phyloP scores from a whole-genome alignment of 495 filamentous ascomycete genomes.

The Xylaria nigripes region DNA sequence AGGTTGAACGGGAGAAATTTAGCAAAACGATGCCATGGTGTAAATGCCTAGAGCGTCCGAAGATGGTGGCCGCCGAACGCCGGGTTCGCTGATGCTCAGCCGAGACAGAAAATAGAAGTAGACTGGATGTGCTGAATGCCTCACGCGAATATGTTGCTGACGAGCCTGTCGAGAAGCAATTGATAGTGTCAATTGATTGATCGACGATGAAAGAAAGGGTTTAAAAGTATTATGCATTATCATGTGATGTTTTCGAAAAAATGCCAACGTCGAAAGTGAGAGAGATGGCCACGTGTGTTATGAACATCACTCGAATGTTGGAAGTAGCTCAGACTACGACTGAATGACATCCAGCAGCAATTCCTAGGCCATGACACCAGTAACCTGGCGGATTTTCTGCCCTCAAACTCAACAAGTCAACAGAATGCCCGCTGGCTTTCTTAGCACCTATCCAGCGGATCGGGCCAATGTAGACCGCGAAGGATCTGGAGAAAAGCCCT shows the following conservation, averaged over 20 bases:
- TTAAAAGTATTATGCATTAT: slow-evolving; percentile 29
- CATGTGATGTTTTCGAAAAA: slow-evolving; percentile 5
- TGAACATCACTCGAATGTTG: not conserved
- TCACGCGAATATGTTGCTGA: slow-evolving; percentile 9
- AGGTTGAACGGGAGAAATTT: not conserved
- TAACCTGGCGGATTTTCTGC: not conserved
- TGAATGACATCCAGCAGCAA: not conserved
- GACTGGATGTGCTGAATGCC: slow-evolving; percentile 9
- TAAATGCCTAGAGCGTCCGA: slow-evolving; percentile 18
- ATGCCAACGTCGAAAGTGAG: not conserved
- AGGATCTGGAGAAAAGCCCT: not conserved
- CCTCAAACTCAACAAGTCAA: not conserved
- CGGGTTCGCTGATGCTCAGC: slow-evolving; percentile 14
- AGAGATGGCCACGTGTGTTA: not conserved
- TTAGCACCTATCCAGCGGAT: not conserved
- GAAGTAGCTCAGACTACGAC: not conserved
- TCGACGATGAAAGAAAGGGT: slow-evolving; percentile 14
- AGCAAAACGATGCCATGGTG: slow-evolving; percentile 5
- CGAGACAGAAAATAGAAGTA: slow-evolving; percentile 6
- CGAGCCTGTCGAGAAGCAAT: slow-evolving; percentile 9
- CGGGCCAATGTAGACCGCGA: not conserved
- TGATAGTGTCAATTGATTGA: slow-evolving; percentile 16
- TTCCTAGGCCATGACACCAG: not conserved
- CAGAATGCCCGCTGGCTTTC: not conserved
- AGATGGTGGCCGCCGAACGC: slow-evolving; percentile 14